Conservation (phyloP, 768 basidiomycete genomes). For the Kwoniella heveanensis region DNA sequence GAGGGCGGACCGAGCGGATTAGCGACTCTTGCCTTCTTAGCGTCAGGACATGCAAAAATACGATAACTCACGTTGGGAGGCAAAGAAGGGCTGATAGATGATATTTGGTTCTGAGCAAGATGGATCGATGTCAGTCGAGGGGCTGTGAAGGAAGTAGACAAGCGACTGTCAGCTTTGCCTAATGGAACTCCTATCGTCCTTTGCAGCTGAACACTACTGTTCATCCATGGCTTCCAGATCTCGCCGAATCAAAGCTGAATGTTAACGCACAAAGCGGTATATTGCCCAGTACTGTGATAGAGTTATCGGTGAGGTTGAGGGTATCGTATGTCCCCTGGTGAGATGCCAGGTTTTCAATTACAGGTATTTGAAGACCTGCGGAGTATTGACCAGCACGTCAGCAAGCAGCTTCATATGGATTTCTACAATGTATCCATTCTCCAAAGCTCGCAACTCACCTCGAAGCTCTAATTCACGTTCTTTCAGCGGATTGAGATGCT, state of each 20-base stretch:
- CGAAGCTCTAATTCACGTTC: slow-evolving; percentile 55
- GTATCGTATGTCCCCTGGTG: slow-evolving; percentile 56
- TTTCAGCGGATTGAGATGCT: slow-evolving; percentile 56
- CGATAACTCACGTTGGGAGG: slow-evolving; percentile 39
- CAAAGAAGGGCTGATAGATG: slow-evolving; percentile 50
- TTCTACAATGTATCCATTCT: too few relatives aligned
- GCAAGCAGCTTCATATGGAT: too few relatives aligned
- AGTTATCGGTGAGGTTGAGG: slow-evolving; percentile 55
- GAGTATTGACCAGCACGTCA: too few relatives aligned
- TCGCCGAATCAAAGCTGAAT: background rate
- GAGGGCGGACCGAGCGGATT: too few relatives aligned
- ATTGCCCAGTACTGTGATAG: slow-evolving; percentile 53
- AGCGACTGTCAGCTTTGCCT: background rate
- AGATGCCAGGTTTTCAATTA: slow-evolving; percentile 56
- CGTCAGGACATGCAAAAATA: too few relatives aligned
- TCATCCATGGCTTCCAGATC: too few relatives aligned
- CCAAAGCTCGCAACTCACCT: too few relatives aligned
- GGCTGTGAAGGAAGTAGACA: slow-evolving; percentile 28
- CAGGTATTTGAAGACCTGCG: slow-evolving; percentile 55
- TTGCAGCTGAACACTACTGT: too few relatives aligned
- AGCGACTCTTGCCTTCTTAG: too few relatives aligned
- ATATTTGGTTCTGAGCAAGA: slow-evolving; percentile 52
- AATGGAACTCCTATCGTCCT: too few relatives aligned
- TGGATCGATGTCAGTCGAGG: slow-evolving; percentile 52
- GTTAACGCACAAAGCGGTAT: slow-evolving; percentile 50